phyloP scores from a whole-genome alignment of 2,329 filamentous ascomycete species.

The Fusarium albosuccineum region DNA sequence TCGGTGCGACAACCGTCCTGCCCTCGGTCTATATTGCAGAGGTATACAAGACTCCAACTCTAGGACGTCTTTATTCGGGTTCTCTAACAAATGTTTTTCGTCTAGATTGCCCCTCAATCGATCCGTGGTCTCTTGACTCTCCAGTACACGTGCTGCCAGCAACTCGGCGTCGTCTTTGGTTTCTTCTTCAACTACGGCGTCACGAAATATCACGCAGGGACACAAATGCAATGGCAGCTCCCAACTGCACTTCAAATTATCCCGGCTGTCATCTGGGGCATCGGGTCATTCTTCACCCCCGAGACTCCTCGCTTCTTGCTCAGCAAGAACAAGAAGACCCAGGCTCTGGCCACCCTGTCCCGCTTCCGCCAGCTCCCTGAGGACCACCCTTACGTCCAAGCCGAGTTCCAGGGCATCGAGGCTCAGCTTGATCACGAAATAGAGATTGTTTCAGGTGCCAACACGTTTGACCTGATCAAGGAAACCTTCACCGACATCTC shows the following conservation, averaged over 20 bases:
- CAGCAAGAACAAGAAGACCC: constrained; percentile 32
- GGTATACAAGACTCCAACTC: neutral
- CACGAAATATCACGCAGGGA: constrained; percentile 45
- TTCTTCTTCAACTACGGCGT: constrained; percentile 54
- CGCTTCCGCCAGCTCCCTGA: constrained; percentile 44
- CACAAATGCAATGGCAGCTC: constrained; percentile 46
- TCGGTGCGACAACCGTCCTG: constrained; percentile 45
- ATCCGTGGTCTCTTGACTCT: constrained; percentile 50
- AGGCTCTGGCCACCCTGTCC: constrained; percentile 38
- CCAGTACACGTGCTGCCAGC: constrained; percentile 52
- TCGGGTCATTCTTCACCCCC: constrained; percentile 44
- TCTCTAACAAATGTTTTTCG: accelerated
- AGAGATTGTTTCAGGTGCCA: constrained; percentile 50
- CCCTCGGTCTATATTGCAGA: constrained; percentile 49
- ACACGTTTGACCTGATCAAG: constrained; percentile 48
- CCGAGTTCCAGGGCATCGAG: constrained; percentile 49
- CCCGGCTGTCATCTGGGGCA: constrained; percentile 44
- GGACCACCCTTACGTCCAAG: constrained; percentile 45
- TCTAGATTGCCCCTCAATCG: constrained; percentile 43
- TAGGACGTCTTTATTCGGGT: accelerated
- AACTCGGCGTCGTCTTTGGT: constrained; percentile 50
- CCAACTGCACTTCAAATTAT: constrained; percentile 44
- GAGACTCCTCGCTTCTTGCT: constrained; percentile 46
- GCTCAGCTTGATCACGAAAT: constrained; percentile 50
- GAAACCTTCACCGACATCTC: constrained; percentile 48